These are phyloP conservation scores for Craterostigma plantagineum DNA, from an alignment of 257 asterid species.

Conservation along the genomic window DNA sequence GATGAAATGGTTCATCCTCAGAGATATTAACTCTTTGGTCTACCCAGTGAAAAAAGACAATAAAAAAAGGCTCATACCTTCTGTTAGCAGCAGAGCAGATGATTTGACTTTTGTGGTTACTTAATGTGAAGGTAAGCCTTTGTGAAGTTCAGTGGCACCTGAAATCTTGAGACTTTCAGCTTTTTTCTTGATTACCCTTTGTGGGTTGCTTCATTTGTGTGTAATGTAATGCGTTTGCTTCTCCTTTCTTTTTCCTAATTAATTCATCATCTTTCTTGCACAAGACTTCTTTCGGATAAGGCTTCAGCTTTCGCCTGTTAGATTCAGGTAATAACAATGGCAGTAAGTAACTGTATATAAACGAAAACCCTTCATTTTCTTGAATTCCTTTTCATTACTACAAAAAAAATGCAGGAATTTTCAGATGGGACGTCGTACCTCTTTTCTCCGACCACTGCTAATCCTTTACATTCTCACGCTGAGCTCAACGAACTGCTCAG, in stretches of 20 bases:
- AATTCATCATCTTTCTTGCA: neutral
- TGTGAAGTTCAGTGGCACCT: constrained; percentile 21
- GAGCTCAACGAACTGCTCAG: constrained; percentile 23
- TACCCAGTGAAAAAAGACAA: neutral
- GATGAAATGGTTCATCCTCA: constrained; percentile 1
- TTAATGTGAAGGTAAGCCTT: constrained; percentile 27
- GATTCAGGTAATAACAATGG: too few species aligned
- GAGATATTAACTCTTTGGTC: too few species aligned
- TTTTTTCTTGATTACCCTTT: neutral
- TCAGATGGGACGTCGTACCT: constrained; percentile 3
- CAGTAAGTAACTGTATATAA: too few species aligned
- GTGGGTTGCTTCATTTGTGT: constrained; percentile 35
- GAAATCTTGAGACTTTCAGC: constrained; percentile 1
- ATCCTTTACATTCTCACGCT: constrained; percentile 14
- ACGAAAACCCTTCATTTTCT: too few species aligned
- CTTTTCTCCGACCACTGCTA: neutral
- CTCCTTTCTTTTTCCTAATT: neutral
- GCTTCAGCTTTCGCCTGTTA: neutral
- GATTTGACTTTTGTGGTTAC: constrained; percentile 14
- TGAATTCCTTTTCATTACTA: neutral
- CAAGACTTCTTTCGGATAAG: constrained; percentile 1
- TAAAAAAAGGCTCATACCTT: constrained; percentile 10
- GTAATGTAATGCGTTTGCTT: constrained; percentile 4
- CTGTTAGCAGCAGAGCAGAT: too few species aligned
- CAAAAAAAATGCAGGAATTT: neutral